Percentiles rank a stretch among this genome's conserved stretches.
These are phyloP conservation scores for Croton setiger DNA, from an alignment of 441 rosid genomes.

Conservation along the genomic window DNA sequence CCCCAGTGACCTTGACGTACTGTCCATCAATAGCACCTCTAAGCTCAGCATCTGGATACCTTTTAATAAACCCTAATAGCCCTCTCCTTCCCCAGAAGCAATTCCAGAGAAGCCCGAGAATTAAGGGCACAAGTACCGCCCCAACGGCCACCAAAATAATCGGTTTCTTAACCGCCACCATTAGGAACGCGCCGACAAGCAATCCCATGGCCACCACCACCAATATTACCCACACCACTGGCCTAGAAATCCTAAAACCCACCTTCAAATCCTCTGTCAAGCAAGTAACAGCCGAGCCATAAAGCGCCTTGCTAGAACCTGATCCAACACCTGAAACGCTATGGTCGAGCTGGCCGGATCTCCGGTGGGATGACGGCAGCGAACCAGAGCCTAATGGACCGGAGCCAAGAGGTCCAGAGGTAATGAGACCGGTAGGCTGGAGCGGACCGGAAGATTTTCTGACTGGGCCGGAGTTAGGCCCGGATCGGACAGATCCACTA, in stretches of 20 bases:
- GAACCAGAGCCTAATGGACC: slow-evolving; percentile 44
- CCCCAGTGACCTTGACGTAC: slow-evolving; percentile 91
- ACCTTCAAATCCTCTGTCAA: slow-evolving; percentile 59
- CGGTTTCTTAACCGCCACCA: slow-evolving; percentile 72
- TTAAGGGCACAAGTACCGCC: slow-evolving; percentile 44
- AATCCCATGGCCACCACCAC: slow-evolving; percentile 62
- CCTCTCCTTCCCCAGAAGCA: slow-evolving; percentile 67
- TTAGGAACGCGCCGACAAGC: slow-evolving; percentile 61
- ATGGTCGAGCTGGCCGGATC: slow-evolving; percentile 56
- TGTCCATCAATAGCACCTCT: slow-evolving; percentile 91
- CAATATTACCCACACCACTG: slow-evolving; percentile 60
- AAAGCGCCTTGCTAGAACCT: slow-evolving; percentile 41
- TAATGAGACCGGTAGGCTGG: slow-evolving; percentile 82
- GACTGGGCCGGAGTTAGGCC: slow-evolving; percentile 62
- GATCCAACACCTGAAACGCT: slow-evolving; percentile 25
- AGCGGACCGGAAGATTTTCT: slow-evolving; percentile 72
- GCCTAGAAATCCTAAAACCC: slow-evolving; percentile 72
- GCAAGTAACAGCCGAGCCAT: slow-evolving; percentile 82
- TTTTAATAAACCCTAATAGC: slow-evolving; percentile 53
- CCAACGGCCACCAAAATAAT: slow-evolving; percentile 64
- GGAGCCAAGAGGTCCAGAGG: slow-evolving; percentile 64
- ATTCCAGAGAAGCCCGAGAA: slow-evolving; percentile 60
- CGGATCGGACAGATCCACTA: slow-evolving; percentile 83
- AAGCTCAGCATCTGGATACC: slow-evolving; percentile 72
- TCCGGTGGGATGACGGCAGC: slow-evolving; percentile 25